phyloP scores from a whole-genome alignment of 108 stramenopile genomes.

The Skeletonema potamos region DNA sequence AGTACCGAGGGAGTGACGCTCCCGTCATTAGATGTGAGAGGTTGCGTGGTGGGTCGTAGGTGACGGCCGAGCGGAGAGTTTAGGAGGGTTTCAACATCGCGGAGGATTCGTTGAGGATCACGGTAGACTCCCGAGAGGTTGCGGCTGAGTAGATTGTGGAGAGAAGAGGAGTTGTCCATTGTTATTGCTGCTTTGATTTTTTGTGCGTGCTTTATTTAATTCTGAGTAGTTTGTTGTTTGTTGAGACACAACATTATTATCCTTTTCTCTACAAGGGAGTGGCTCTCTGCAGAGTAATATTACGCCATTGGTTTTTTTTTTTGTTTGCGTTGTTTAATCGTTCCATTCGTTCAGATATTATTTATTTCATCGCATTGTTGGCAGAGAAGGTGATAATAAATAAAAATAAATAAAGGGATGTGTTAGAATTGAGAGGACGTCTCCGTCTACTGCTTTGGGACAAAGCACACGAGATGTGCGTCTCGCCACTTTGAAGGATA shows the following conservation, averaged over 20 bases:
- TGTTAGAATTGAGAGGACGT: too few relatives aligned
- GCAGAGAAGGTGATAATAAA: too few relatives aligned
- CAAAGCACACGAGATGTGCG: too few relatives aligned
- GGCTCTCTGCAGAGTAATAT: too few relatives aligned
- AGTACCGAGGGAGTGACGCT: conserved; percentile 48
- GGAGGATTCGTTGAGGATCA: conserved; percentile 75
- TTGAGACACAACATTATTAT: neutral
- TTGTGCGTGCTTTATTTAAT: neutral
- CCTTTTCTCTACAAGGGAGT: neutral
- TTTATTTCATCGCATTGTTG: neutral
- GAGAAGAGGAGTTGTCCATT: neutral
- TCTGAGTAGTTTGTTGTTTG: neutral
- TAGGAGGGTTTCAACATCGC: conserved; percentile 67
- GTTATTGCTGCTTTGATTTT: neutral
- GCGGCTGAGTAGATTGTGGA: conserved; percentile 25
- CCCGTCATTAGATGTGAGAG: conserved; percentile 70
- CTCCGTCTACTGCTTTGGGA: too few relatives aligned
- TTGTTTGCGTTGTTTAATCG: neutral
- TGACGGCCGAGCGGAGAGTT: conserved; percentile 58
- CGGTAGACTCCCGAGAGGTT: conserved; percentile 77
- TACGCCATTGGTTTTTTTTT: neutral
- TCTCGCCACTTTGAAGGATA: too few relatives aligned
- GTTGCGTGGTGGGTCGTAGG: conserved; percentile 61
- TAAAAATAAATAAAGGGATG: too few relatives aligned
- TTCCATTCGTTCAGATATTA: neutral